Evolutionary conservation across 2,329 filamentous ascomycete species (phyloP).

Genomic region (Monilinia fructicola): DNA sequence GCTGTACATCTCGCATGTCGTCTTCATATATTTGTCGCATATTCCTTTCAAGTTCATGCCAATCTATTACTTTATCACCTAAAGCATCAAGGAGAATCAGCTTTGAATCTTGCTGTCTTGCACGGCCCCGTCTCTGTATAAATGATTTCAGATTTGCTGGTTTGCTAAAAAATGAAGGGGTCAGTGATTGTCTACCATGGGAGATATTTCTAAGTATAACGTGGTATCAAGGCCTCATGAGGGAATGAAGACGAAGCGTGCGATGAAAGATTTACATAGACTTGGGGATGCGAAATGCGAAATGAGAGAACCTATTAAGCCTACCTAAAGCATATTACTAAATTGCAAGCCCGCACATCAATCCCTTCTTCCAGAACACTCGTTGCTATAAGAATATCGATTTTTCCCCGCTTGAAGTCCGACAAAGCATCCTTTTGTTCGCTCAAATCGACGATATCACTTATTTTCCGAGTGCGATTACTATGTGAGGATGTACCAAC

Average conservation of each 20-base stretch:
- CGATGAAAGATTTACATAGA: neutral
- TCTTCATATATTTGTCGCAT: slow-evolving; percentile 56
- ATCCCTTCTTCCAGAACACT: slow-evolving; percentile 65
- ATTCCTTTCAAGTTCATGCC: slow-evolving; percentile 66
- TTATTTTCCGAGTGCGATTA: slow-evolving; percentile 45
- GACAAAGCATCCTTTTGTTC: slow-evolving; percentile 45
- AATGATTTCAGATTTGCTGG: slow-evolving; percentile 64
- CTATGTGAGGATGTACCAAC: slow-evolving; percentile 52
- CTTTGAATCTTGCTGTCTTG: slow-evolving; percentile 58
- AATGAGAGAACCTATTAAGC: neutral
- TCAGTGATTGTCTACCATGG: neutral
- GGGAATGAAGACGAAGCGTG: neutral
- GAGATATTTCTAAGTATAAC: neutral
- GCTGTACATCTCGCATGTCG: slow-evolving; percentile 36
- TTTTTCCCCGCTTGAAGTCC: slow-evolving; percentile 53
- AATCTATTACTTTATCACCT: slow-evolving; percentile 47
- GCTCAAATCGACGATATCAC: slow-evolving; percentile 42
- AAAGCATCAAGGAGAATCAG: slow-evolving; percentile 28
- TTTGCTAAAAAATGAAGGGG: slow-evolving; percentile 41
- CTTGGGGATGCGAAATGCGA: neutral
- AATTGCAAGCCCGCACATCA: slow-evolving; percentile 61
- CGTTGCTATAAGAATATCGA: slow-evolving; percentile 59
- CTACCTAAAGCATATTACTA: slow-evolving; percentile 60
- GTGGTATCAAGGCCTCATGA: neutral
- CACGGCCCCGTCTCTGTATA: slow-evolving; percentile 63